Evolutionary conservation across 441 rosid species (phyloP), one percentile per base, ranked within the genome.

Genomic region (Flueggea neowawraea): DNA sequence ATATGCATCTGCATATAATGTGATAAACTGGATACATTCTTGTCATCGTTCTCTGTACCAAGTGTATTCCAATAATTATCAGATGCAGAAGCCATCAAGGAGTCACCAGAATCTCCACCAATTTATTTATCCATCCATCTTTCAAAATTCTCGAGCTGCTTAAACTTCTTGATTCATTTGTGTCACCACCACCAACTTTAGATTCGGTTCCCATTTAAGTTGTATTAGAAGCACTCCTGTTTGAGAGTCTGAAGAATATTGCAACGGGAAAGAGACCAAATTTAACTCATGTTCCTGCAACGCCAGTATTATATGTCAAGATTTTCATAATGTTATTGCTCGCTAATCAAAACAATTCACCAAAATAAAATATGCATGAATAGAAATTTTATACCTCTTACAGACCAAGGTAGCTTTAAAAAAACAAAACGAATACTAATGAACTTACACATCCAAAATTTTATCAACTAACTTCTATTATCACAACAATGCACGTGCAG

Each of bases 101-200:
- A 81, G 67, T 81, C 80, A 72, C 79, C 79, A 68, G 81, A 82
- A 69, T 78, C 90, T 61, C 69, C 75, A 43, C 84, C 88, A 52
- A 84, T 74, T 70, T 82, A 88, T 79, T 69, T 76, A 70, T 81
- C 84, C 84, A 84, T 79, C 94, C 90, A 82, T 63, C 88, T 75
- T 9, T 85, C 87, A 58, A 87, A 84, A 71, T 87, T 84, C 62
- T 87, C 90, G 52, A 81, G 83, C 70, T 83, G 79, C 64, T 78
- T 82, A 49, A 84, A 75, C 72, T 75, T 54, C 77, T 78, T 3
- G 51, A 47, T 72, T 74, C 78, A 60, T 56, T 66, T 47, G 54
- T 57, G 57, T 61, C 69, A 33, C 45, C 28, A 44, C 16, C 54
- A 16, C 61, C 47, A 58, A 56, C 63, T 48, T 59, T 65, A 47